Evolutionary conservation across 805 yeast species (phyloP), one percentile per base, ranked within the genome.

Genomic region (Naumovozyma baii): DNA sequence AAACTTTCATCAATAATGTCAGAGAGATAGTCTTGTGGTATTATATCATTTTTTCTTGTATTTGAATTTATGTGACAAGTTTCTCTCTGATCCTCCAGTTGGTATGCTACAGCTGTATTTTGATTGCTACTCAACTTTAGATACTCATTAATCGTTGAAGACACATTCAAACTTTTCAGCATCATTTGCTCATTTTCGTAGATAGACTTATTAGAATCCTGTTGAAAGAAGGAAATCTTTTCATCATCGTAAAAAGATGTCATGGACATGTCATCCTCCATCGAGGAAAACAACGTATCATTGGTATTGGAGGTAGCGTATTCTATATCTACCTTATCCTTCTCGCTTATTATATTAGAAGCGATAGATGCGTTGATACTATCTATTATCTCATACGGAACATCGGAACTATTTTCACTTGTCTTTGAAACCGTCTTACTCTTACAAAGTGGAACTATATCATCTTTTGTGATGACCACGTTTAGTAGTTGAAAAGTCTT

Each of bases 391-490:
- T 22, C 26, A 10, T 22, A 22, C 10, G 26, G 26, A 22, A 22
- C 26, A 7, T 22, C 26, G 10, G 26, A 22, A 22, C 26, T 22
- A 7, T 22, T 22, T 10, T 22, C 26, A 22, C 10, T 10, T 22
- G 26, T 22, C 26, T 22, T 22, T 10, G 7, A 10, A 22, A 22
- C 26, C 10, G 17, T 19, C 30, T 40, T 43, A n/a, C 25, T 33
- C 33, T 40, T 48, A 7, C 51, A 42, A 22, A 50, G 33, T 9
- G 56, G 57, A 8, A 51, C 47, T 29, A 54, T 54, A 39, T 54
- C 59, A 34, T 54, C 55, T 33, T 49, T 51, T 7, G 55, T 50
- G 31, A 51, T 51, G n/a, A 52, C 42, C 19, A 46, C 48, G 36
- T 52, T 52, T 28, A 48, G 31, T n/a, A 51, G 40, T 33, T 46